Evolutionary conservation across 177 flowering plant genomes (phyloP).

Genomic region (Vitis hybrid): DNA sequence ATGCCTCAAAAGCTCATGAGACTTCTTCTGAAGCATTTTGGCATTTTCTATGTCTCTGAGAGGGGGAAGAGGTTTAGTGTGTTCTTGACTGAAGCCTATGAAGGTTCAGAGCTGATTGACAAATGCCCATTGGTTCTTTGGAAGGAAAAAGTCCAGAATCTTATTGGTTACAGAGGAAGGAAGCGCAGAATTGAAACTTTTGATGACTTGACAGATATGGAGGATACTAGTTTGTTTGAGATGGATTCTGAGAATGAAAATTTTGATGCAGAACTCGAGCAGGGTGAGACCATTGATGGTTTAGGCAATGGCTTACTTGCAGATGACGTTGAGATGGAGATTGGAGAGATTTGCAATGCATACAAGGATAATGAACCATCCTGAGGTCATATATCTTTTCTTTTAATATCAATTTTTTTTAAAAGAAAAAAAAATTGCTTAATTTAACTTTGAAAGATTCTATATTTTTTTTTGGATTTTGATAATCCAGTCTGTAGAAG

Average conservation of each 20-base stretch:
- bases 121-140: constrained; percentile 79
- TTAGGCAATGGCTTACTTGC: constrained; percentile 26
- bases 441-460: too few species aligned
- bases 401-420: too few species aligned
- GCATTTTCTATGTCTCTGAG: constrained; percentile 93
- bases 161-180: constrained; percentile 68
- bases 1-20: constrained; percentile 98
- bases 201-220: constrained; percentile 60
- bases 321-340: constrained; percentile 53
- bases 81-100: constrained; percentile 84
- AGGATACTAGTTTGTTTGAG: constrained; percentile 37
- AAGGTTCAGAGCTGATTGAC: constrained; percentile 73
- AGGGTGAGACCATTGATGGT: constrained; percentile 30
- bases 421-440: too few species aligned
- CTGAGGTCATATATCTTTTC: constrained; percentile 12
- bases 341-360: constrained; percentile 45
- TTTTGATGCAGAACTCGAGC: constrained; percentile 16
- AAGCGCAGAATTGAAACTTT: constrained; percentile 48
- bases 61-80: constrained; percentile 89
- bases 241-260: constrained; percentile 37
- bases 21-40: constrained; percentile 81
- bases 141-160: constrained; percentile 74
- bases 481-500: too few species aligned
- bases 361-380: constrained; percentile 33
- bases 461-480: too few species aligned